Conservation (phyloP, 2,329 filamentous ascomycete genomes). For the Macrophomina tecta region DNA sequence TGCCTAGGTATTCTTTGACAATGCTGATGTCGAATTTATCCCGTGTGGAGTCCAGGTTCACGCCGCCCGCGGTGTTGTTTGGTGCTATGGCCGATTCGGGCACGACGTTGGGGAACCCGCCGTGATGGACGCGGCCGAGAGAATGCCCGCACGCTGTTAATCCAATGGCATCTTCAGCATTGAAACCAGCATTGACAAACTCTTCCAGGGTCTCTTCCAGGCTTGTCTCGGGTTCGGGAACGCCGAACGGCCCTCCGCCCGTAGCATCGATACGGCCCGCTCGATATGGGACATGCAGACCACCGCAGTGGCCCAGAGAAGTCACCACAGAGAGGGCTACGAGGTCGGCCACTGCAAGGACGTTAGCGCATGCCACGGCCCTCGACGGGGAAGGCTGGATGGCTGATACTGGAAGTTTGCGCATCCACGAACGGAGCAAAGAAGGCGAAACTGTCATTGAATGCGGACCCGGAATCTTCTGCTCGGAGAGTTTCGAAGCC, state of each 20-base stretch:
- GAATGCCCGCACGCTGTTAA: conserved; percentile 45
- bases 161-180: conserved; percentile 34
- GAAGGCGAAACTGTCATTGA: conserved; percentile 42
- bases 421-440: conserved; percentile 37
- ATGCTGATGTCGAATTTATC: conserved; percentile 38
- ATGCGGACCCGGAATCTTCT: conserved; percentile 40
- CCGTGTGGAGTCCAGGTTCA: conserved; percentile 37
- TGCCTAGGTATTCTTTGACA: conserved; percentile 41
- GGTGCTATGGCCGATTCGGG: conserved; percentile 32
- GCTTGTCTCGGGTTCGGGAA: conserved; percentile 42
- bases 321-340: conserved; percentile 41
- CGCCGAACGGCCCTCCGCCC: conserved; percentile 37
- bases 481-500: conserved; percentile 39
- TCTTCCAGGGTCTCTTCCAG: conserved; percentile 37
- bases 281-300: conserved; percentile 39
- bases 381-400: too few species aligned
- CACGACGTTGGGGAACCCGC: conserved; percentile 41
- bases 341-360: conserved; percentile 38
- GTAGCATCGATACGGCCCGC: conserved; percentile 43
- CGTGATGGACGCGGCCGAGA: conserved; percentile 43
- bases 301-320: conserved; percentile 39
- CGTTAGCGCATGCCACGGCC: background rate
- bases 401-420: conserved; percentile 28
- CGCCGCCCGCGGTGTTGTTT: conserved; percentile 35
- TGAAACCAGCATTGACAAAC: conserved; percentile 42